These are phyloP conservation scores for Gypsophila paniculata DNA, from an alignment of 179 eudicot species.

Conservation along the genomic window DNA sequence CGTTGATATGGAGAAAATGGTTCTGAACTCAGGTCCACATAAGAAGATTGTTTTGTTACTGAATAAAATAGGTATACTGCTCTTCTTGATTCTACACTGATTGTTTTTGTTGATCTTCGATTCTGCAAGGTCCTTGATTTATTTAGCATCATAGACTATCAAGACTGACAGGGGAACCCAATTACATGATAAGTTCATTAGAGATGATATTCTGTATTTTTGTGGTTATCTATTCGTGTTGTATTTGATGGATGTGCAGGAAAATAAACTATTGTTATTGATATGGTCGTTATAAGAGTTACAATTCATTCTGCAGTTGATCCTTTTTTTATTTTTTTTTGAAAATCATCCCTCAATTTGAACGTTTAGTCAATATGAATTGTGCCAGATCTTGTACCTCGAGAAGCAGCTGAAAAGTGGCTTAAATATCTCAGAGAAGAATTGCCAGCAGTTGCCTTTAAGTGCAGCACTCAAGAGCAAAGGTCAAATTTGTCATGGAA, in stretches of 20 bases:
- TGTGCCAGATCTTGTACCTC: slow-evolving; percentile 77
- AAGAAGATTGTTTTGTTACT: slow-evolving; percentile 87
- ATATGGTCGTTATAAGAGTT: too few relatives aligned
- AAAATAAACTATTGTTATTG: too few relatives aligned
- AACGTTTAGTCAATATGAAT: neutral
- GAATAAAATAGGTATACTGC: slow-evolving; percentile 73
- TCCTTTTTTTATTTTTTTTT: too few relatives aligned
- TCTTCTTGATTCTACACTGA: neutral
- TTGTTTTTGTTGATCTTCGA: neutral
- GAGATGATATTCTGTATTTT: neutral
- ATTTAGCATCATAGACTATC: neutral
- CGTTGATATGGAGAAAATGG: slow-evolving; percentile 88
- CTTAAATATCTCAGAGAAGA: slow-evolving; percentile 96
- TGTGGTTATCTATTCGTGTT: neutral
- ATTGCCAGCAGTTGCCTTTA: slow-evolving; percentile 87
- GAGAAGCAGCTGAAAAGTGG: slow-evolving; percentile 97
- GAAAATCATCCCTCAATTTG: too few relatives aligned
- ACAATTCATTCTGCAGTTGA: too few relatives aligned
- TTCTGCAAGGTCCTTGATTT: neutral
- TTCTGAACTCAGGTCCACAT: slow-evolving; percentile 64
- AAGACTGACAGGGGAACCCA: neutral
- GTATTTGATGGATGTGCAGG: neutral
- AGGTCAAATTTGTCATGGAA: slow-evolving; percentile 86
- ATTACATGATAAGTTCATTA: neutral
- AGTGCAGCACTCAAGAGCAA: slow-evolving; percentile 97